These are phyloP conservation scores for Starmerella bombicola DNA, from an alignment of 805 yeast genomes.

Conservation along the genomic window DNA sequence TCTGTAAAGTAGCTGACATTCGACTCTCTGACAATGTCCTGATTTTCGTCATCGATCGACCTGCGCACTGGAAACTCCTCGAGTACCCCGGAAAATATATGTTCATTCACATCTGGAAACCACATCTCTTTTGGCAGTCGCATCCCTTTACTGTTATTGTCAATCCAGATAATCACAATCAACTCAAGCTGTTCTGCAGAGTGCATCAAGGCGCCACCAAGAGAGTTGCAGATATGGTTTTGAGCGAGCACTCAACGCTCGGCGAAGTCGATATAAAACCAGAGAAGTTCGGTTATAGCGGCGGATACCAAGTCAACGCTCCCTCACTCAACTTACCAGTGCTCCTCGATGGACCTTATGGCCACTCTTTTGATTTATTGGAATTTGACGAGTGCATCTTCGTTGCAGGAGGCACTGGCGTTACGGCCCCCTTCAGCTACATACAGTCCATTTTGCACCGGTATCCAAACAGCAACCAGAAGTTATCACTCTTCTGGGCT, in stretches of 20 bases:
- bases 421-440: conserved; percentile 35
- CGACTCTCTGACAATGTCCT: conserved; percentile 17
- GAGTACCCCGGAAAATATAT: conserved; percentile 42
- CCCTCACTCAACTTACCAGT: conserved; percentile 5
- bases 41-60: conserved; percentile 27
- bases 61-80: conserved; percentile 36
- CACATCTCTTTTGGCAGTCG: conserved; percentile 49
- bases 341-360: conserved; percentile 59
- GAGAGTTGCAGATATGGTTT: conserved; percentile 4
- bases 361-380: conserved; percentile 38
- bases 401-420: conserved; percentile 65
- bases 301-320: too few species aligned
- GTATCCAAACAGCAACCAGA: conserved; percentile 24
- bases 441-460: conserved; percentile 25
- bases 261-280: neutral
- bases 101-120: conserved; percentile 40
- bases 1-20: conserved; percentile 3
- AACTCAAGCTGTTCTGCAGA: conserved; percentile 19
- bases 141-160: conserved; percentile 51
- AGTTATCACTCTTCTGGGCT: conserved; percentile 15
- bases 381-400: conserved; percentile 44
- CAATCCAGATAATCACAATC: conserved; percentile 10
- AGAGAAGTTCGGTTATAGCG: neutral
- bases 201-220: conserved; percentile 46
- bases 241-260: neutral